Conservation (phyloP, 805 yeast genomes). For the Zygotorulaspora danielsina region DNA sequence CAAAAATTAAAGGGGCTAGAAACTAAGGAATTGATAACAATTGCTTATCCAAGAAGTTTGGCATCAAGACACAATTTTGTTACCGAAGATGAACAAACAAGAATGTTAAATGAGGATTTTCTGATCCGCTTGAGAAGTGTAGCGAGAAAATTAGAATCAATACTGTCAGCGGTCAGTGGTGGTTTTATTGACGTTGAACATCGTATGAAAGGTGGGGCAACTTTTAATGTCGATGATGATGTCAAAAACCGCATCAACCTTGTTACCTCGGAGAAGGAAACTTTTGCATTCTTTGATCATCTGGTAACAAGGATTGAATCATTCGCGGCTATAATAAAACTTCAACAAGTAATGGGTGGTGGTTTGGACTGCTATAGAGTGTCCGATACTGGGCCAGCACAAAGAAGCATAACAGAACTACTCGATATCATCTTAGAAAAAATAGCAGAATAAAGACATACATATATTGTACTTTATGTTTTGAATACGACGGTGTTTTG, state of each 20-base stretch:
- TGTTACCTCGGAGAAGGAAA: conserved; percentile 37
- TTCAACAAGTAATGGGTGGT: conserved; percentile 38
- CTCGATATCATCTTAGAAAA: conserved; percentile 24
- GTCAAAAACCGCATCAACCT: conserved; percentile 8
- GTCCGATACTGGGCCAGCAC: conserved; percentile 13
- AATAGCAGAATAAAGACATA: conserved; percentile 2
- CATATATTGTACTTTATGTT: neutral
- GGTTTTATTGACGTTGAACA: conserved; percentile 30
- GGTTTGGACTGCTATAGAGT: conserved; percentile 18
- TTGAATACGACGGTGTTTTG: neutral
- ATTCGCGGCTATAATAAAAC: conserved; percentile 42
- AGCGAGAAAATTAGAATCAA: conserved; percentile 53
- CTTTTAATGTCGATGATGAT: conserved; percentile 10
- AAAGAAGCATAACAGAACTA: conserved; percentile 25
- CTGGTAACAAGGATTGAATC: conserved; percentile 67
- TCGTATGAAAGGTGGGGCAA: conserved; percentile 9
- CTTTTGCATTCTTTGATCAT: conserved; percentile 56
- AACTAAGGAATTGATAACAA: conserved; percentile 80
- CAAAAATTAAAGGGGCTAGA: conserved; percentile 90
- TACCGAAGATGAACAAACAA: conserved; percentile 34
- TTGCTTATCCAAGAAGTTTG: conserved; percentile 66
- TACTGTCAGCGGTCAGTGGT: conserved; percentile 49
- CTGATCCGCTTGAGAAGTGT: conserved; percentile 51
- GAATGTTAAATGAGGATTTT: conserved; percentile 36
- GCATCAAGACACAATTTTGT: conserved; percentile 53